phyloP scores from a whole-genome alignment of 2,329 filamentous ascomycete genomes.

The Colletotrichum endophyticum region DNA sequence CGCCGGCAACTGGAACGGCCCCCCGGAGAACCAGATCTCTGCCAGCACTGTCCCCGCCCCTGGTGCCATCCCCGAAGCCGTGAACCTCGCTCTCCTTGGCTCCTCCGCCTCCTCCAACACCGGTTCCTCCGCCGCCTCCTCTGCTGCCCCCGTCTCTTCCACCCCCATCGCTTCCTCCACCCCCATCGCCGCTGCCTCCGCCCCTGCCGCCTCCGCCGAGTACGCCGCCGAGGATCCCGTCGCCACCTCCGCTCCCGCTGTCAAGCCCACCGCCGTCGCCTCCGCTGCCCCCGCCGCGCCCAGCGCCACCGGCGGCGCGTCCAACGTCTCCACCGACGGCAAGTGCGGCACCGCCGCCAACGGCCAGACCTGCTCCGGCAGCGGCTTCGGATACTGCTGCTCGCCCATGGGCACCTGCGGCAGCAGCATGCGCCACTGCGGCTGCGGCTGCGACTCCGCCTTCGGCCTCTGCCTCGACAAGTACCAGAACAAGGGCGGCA shows the following conservation, averaged over 20 bases:
- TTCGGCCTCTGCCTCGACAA: conserved; percentile 37
- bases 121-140: not conserved
- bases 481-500: conserved; percentile 1
- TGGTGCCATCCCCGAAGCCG: conserved; percentile 35
- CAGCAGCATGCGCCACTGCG: conserved; percentile 37
- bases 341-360: conserved; percentile 40
- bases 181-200: not conserved
- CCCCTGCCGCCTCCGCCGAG: not conserved
- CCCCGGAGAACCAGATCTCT: conserved; percentile 45
- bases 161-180: not conserved
- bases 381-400: conserved; percentile 47
- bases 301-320: not conserved
- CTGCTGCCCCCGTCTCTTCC: not conserved
- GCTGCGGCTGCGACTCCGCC: conserved; percentile 37
- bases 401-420: conserved; percentile 44
- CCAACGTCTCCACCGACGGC: conserved; percentile 41
- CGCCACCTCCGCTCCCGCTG: not conserved
- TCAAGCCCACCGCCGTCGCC: not conserved
- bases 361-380: conserved; percentile 46
- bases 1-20: conserved; percentile 49
- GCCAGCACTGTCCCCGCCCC: conserved; percentile 34
- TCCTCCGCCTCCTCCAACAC: conserved; percentile 1
- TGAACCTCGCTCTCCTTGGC: conserved; percentile 22
- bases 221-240: not conserved
- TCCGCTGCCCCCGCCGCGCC: not conserved